phyloP scores from a whole-genome alignment of 2,329 filamentous ascomycete genomes.

The Stenocarpella maydis region DNA sequence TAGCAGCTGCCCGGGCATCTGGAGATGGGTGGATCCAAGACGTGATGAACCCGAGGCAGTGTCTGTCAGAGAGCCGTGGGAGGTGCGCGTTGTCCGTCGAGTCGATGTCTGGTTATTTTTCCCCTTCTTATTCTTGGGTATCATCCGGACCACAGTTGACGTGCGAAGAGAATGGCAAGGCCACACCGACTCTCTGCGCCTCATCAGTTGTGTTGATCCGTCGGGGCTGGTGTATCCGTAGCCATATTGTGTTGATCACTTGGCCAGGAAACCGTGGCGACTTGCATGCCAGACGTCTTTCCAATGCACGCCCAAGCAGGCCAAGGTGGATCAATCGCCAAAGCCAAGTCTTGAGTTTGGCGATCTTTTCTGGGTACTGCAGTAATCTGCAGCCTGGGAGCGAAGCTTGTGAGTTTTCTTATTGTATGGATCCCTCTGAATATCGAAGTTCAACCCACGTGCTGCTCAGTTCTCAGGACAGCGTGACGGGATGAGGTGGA shows the following conservation, averaged over 20 bases:
- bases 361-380: constrained; percentile 3
- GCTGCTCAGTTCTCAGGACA: no score
- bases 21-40: constrained; percentile 12
- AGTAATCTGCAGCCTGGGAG: constrained; percentile 22
- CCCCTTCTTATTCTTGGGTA: not conserved
- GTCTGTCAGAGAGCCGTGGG: constrained; percentile 19
- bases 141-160: not conserved
- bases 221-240: not conserved
- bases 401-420: not conserved
- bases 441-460: not conserved
- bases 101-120: not conserved
- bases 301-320: constrained; percentile 1
- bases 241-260: not conserved
- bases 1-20: constrained; percentile 1
- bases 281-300: not conserved
- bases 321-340: constrained; percentile 22
- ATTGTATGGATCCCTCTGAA: not conserved
- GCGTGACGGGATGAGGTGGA: not conserved
- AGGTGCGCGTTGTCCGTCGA: constrained; percentile 2
- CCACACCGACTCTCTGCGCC: not conserved
- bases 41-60: constrained; percentile 25
- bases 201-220: not conserved
- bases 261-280: constrained; percentile 18
- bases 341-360: constrained; percentile 17
- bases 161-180: not conserved